Evolutionary conservation across 2,329 filamentous ascomycete species (phyloP).

Genomic region (Conoideocrella luteorostrata): DNA sequence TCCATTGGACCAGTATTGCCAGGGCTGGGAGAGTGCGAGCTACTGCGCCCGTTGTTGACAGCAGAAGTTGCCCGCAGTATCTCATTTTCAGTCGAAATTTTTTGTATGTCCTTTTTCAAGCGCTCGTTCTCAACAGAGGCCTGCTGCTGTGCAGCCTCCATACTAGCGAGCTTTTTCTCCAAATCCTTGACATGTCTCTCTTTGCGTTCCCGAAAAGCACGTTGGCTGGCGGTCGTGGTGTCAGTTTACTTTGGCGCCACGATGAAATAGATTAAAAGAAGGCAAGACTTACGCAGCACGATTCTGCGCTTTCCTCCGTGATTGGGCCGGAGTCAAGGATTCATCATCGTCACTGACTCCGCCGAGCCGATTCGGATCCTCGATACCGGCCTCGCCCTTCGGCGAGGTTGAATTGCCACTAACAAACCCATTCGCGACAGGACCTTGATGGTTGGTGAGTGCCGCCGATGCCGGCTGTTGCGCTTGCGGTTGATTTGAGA

Average conservation of each 20-base stretch:
- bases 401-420: slow-evolving; percentile 15
- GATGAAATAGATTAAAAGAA: neutral
- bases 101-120: slow-evolving; percentile 76
- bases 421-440: slow-evolving; percentile 13
- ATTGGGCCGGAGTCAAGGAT: slow-evolving; percentile 50
- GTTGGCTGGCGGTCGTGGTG: slow-evolving; percentile 56
- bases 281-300: slow-evolving; percentile 48
- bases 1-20: slow-evolving; percentile 60
- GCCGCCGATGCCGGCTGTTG: slow-evolving; percentile 18
- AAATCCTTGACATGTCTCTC: slow-evolving; percentile 91
- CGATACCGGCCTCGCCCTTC: slow-evolving; percentile 33
- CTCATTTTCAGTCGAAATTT: slow-evolving; percentile 84
- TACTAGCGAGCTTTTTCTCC: slow-evolving; percentile 71
- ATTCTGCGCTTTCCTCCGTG: slow-evolving; percentile 54
- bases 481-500: slow-evolving; percentile 18
- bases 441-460: slow-evolving; percentile 19
- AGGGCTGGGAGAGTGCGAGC: slow-evolving; percentile 38
- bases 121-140: slow-evolving; percentile 80
- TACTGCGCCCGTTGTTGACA: slow-evolving; percentile 23
- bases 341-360: slow-evolving; percentile 51
- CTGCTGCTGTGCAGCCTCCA: slow-evolving; percentile 67
- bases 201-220: slow-evolving; percentile 93
- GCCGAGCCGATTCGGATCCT: slow-evolving; percentile 24
- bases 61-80: slow-evolving; percentile 75
- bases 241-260: neutral